A percentile compares a stretch with the other conserved stretches of the same genome.
Evolutionary conservation across 495 filamentous ascomycete species (phyloP).

Genomic region (Trichoderma parareesei): DNA sequence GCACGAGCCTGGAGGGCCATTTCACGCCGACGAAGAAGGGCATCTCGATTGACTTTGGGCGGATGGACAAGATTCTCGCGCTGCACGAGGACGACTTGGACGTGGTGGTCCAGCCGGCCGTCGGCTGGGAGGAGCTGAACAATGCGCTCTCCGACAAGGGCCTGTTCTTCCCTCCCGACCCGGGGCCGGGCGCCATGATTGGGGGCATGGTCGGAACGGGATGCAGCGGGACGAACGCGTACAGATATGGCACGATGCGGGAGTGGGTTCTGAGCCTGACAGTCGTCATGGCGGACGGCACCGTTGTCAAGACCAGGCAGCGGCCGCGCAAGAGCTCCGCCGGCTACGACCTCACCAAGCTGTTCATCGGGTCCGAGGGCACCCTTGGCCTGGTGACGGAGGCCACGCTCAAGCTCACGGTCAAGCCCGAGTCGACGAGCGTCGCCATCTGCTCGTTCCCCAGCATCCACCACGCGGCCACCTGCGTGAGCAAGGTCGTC

Average conservation of each 20-base stretch:
- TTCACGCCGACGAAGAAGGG: conserved; percentile 67
- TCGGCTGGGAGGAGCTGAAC: conserved; percentile 74
- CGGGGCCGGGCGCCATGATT: conserved; percentile 77
- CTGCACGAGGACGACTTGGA: conserved; percentile 71
- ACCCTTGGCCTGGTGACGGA: conserved; percentile 74
- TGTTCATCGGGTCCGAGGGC: conserved; percentile 73
- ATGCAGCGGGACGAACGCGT: conserved; percentile 88
- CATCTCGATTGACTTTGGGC: conserved; percentile 67
- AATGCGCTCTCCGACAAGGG: conserved; percentile 58
- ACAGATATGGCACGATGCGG: conserved; percentile 91
- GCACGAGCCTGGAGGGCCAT: conserved; percentile 75
- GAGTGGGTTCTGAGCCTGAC: conserved; percentile 92
- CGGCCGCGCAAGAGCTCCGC: conserved; percentile 72
- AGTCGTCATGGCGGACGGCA: conserved; percentile 87
- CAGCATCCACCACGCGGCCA: conserved; percentile 68
- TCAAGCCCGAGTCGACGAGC: conserved; percentile 65
- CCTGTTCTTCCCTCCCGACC: conserved; percentile 79
- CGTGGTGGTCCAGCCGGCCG: conserved; percentile 71
- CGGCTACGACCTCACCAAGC: conserved; percentile 73
- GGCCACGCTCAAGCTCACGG: conserved; percentile 69
- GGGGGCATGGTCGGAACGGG: conserved; percentile 95
- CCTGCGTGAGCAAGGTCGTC: conserved; percentile 73
- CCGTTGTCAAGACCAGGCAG: conserved; percentile 79
- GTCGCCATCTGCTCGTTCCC: conserved; percentile 81
- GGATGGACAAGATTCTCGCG: conserved; percentile 65